These are phyloP conservation scores for Lachancea sp. DNA, from an alignment of 805 yeast genomes.

Conservation along the genomic window DNA sequence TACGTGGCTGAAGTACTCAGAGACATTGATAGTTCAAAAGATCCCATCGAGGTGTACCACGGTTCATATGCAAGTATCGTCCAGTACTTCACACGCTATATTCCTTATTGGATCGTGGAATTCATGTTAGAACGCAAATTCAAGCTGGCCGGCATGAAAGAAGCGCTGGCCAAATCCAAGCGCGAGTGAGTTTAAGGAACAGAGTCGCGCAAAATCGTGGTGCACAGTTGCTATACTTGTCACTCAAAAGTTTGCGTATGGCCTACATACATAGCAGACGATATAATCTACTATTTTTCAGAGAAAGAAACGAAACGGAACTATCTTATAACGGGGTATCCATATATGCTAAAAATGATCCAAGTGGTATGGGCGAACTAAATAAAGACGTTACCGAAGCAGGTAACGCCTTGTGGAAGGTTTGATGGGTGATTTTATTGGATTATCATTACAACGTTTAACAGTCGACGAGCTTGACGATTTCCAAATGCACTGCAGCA, in stretches of 20 bases:
- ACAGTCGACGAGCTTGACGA: conserved; percentile 48
- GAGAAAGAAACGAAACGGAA: not conserved
- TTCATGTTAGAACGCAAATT: conserved; percentile 37
- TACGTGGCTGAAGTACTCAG: conserved; percentile 52
- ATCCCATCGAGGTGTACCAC: conserved; percentile 48
- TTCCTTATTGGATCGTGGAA: conserved; percentile 47
- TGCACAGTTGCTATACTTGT: not conserved
- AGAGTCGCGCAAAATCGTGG: too few species aligned
- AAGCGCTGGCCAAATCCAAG: not conserved
- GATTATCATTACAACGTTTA: conserved; percentile 13
- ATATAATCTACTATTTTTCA: too few species aligned
- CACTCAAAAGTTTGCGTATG: too few species aligned
- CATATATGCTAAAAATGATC: not conserved
- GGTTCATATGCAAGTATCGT: conserved; percentile 43
- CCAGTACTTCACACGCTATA: conserved; percentile 31
- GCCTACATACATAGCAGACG: too few species aligned
- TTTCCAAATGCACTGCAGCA: conserved; percentile 45
- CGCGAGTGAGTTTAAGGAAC: not conserved
- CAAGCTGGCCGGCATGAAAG: conserved; percentile 22
- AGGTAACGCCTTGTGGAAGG: not conserved
- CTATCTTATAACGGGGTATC: not conserved
- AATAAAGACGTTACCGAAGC: too few species aligned
- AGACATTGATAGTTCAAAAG: conserved; percentile 37
- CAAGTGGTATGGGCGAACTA: not conserved
- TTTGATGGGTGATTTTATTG: not conserved